Evolutionary conservation across 371 early-diverging fungal genomes (phyloP), one percentile per base, ranked within the genome.

Genomic region (Vairimorpha necatrix): DNA sequence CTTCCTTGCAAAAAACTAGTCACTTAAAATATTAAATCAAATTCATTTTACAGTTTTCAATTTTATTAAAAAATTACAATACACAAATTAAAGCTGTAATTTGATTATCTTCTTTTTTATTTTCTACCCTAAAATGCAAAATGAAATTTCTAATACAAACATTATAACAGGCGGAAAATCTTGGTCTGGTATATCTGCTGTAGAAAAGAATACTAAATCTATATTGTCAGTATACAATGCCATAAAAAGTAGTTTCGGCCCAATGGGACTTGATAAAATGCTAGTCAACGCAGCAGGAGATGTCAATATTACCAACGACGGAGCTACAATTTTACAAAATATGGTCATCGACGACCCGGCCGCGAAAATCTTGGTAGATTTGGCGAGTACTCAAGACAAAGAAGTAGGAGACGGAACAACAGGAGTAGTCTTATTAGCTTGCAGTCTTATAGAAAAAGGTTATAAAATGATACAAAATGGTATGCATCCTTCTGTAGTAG

Each of bases 361-460:
- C 7, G 96, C 93, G 39, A 90, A 90, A 79, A 92, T 96, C 14
- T 87, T 99, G 14, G 95, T 96, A 24, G 98, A 97, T 86, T 88
- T 97, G 38, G 97, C 99, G 63, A 92, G 93, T 72, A 93, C 95
- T 80, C 98, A 99, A 87, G 98, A 99, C 85, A 92, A 92, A 78
- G 96, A 98, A 87, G 98, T 98, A 6, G 99, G 99, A 22, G 99
- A 99, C 83, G 99, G 99, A 46, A 99, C 99, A 26, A 99, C 99
- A 0, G 92, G 94, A 36, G 98, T 99, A n/a, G 98, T 98, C 50
- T 89, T 99, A 62, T 90, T 99, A 76, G 98, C 98, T 16, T 92
- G 95, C 56, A 94, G 94, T 84, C 87, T 99, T 65, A 89, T 99
- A 80, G 90, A 91, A 77, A 89, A 94, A 74, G 98, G 98, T 78